phyloP scores from a whole-genome alignment of 2,329 filamentous ascomycete genomes.

The Colletotrichum nymphaeae region DNA sequence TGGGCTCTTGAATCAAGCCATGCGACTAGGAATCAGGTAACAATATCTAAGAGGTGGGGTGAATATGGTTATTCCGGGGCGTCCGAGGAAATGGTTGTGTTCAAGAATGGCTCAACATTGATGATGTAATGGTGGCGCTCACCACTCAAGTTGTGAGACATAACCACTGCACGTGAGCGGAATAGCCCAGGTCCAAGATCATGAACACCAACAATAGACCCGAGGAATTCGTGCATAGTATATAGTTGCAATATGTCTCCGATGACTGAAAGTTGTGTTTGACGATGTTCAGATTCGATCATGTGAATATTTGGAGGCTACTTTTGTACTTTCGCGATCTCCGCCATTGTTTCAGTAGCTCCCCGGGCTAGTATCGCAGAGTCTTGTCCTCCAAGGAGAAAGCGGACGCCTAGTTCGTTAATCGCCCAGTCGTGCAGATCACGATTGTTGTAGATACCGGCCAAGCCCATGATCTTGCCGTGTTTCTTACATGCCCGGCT shows the following conservation, averaged over 20 bases:
- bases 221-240: no score
- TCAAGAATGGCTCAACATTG: not conserved
- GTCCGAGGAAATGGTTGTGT: no score
- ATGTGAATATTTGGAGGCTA: not conserved
- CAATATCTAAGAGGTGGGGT: not conserved
- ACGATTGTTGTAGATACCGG: conserved; percentile 39
- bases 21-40: not conserved
- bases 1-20: not conserved
- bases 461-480: conserved; percentile 40
- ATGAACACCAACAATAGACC: not conserved
- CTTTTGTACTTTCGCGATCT: not conserved
- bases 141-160: not conserved
- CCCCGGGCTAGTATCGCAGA: conserved; percentile 29
- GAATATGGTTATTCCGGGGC: not conserved
- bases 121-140: not conserved
- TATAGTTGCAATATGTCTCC: not conserved
- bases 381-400: conserved; percentile 37
- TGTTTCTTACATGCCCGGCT: conserved; percentile 36
- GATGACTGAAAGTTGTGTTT: not conserved
- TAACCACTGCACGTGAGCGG: not conserved
- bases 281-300: not conserved
- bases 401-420: conserved; percentile 34
- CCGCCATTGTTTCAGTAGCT: not conserved
- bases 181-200: not conserved
- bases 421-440: conserved; percentile 37